Conservation (phyloP, 352 stramenopile species). For the Hyaloperonospora arabidopsidis region DNA sequence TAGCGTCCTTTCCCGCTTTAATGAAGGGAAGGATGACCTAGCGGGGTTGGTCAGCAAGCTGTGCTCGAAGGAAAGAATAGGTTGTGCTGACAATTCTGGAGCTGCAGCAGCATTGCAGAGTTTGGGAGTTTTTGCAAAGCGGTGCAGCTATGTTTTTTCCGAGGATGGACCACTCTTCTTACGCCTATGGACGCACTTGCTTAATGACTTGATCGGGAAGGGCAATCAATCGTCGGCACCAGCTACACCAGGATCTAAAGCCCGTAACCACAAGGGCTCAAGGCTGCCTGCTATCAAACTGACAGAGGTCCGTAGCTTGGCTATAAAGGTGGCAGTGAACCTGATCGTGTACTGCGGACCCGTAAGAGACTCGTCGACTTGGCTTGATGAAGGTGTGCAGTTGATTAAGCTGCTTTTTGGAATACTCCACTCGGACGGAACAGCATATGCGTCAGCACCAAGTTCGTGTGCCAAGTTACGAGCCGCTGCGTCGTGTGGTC, state of each 20-base stretch:
- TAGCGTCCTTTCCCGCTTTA: slow-evolving; percentile 43
- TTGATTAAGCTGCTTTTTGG: slow-evolving; percentile 51
- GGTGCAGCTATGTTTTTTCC: slow-evolving; percentile 27
- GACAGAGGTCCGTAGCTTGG: slow-evolving; percentile 46
- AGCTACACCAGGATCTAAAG: slow-evolving; percentile 11
- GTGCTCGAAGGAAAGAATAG: slow-evolving; percentile 45
- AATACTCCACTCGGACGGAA: slow-evolving; percentile 53
- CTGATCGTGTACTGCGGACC: slow-evolving; percentile 39
- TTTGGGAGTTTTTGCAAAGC: slow-evolving; percentile 57
- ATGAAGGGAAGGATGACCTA: slow-evolving; percentile 29
- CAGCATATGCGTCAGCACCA: slow-evolving; percentile 32
- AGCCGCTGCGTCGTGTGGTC: slow-evolving; percentile 33
- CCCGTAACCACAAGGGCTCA: slow-evolving; percentile 19
- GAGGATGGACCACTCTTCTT: slow-evolving; percentile 20
- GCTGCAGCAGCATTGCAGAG: slow-evolving; percentile 44
- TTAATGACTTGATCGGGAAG: slow-evolving; percentile 32
- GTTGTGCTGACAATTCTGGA: slow-evolving; percentile 10
- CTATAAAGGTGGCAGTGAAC: slow-evolving; percentile 57
- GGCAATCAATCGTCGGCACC: slow-evolving; percentile 3
- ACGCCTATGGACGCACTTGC: slow-evolving; percentile 40
- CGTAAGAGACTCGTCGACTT: slow-evolving; percentile 11
- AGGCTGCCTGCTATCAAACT: slow-evolving; percentile 16
- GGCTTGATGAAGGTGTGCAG: slow-evolving; percentile 22
- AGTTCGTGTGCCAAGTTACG: slow-evolving; percentile 43
- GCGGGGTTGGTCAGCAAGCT: slow-evolving; percentile 36